Evolutionary conservation across 2,329 filamentous ascomycete species (phyloP), one percentile per base, ranked within the genome.

Genomic region (Cucurbitaria berberidis): DNA sequence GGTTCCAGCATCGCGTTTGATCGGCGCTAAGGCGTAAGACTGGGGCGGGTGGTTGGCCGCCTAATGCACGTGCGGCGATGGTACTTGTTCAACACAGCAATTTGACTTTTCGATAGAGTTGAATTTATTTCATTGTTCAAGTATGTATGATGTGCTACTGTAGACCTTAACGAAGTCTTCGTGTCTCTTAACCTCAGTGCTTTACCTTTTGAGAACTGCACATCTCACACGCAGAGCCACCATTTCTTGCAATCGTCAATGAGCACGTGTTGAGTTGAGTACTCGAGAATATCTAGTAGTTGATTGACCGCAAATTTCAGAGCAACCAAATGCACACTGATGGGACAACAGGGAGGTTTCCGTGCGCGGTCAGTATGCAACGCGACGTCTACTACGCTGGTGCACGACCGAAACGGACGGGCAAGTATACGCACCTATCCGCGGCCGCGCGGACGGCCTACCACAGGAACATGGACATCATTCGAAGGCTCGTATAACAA

Each of bases 401-500:
- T 21, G 16, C 19, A 15, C 16, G 7, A 41, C 38, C 22, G 7
- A 15, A 41, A 24, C 5, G 34, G 34, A 13, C 15, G 26, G 16
- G 18, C 18, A 39, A 22, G 19, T n/a, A n/a, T 26, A 26, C n/a
- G n/a, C n/a, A n/a, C 30, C 10, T 45, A 49, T 53, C 49, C 49
- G 53, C 45, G 49, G 49, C 49, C 53, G 49, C 42, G 22, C 29
- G 39, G 48, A 18, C 11, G 44, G 39, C 34, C 16, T 36, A 45
- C 24, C 16, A 21, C 11, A 15, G 18, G 18, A 4, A 19, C 18
- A 39, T 24, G 6, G 35, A 11, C 18, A 11, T 7, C 30, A 16
- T 16, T 34, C 30, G 3, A 16, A 30, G 29, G 29, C 29, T 30
- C 29, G n/a, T n/a, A n/a, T n/a, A n/a, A 30, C 29, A 27, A 27